A percentile compares a stretch with the other conserved stretches of the same genome.
Evolutionary conservation across 257 asterid species (phyloP).

Genomic region (Jacaranda mimosifolia): DNA sequence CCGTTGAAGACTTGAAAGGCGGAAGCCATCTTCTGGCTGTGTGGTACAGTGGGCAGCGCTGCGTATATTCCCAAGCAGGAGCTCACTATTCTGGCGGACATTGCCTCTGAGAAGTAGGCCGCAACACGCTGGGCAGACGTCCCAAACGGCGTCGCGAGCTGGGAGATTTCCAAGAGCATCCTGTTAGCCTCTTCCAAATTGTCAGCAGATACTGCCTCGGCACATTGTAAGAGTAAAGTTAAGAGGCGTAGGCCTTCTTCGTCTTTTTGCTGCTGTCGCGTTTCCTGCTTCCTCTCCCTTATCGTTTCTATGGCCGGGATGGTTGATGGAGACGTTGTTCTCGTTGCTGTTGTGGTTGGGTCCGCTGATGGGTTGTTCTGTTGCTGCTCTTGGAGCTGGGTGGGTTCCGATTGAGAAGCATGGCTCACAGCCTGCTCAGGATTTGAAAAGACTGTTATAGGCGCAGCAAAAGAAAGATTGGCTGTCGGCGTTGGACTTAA

Average conservation of each 20-base stretch:
- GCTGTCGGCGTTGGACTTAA: conserved; percentile 12
- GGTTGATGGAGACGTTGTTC: conserved; percentile 40
- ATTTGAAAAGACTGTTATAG: conserved; percentile 6
- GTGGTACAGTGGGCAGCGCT: conserved; percentile 69
- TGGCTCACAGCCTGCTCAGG: conserved; percentile 11
- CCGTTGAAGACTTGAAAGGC: conserved; percentile 96
- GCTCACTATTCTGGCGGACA: conserved; percentile 87
- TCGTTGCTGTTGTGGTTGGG: conserved; percentile 31
- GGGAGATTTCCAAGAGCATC: conserved; percentile 84
- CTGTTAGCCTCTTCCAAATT: conserved; percentile 83
- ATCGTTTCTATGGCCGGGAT: conserved; percentile 34
- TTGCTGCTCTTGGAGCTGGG: conserved; percentile 36
- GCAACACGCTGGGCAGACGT: conserved; percentile 99
- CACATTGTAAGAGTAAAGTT: conserved; percentile 84
- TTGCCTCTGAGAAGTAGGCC: conserved; percentile 97
- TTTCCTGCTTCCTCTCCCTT: conserved; percentile 59
- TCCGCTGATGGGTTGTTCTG: conserved; percentile 43
- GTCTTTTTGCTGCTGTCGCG: conserved; percentile 68
- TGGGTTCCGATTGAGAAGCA: conserved; percentile 29
- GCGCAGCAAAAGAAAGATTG: conserved; percentile 39
- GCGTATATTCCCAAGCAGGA: conserved; percentile 90
- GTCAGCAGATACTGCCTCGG: conserved; percentile 87
- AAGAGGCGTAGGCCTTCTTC: conserved; percentile 88
- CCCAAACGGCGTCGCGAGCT: conserved; percentile 91
- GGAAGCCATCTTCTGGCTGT: conserved; percentile 80